Evolutionary conservation across 1,139 yeast species (phyloP).

Genomic region (Taphrina deformans): DNA sequence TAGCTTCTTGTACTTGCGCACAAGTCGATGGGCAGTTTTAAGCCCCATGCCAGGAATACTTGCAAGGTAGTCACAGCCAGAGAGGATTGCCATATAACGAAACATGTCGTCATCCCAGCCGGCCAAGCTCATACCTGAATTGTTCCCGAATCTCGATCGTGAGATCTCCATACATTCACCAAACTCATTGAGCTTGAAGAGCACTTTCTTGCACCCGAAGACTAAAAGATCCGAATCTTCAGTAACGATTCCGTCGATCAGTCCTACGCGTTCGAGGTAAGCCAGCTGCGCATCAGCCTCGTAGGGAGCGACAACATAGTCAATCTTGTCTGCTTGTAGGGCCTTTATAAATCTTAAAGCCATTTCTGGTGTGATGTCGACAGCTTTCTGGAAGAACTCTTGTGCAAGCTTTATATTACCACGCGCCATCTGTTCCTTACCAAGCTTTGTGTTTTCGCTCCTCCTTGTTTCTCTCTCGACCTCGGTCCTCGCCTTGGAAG

Average conservation of each 20-base stretch:
- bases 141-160: conserved; percentile 48
- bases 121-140: conserved; percentile 50
- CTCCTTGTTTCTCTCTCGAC: conserved; percentile 59
- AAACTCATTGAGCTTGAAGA: conserved; percentile 77
- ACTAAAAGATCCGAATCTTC: conserved; percentile 93
- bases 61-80: conserved; percentile 94
- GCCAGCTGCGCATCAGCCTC: conserved; percentile 99
- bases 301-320: conserved; percentile 90
- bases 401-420: conserved; percentile 65
- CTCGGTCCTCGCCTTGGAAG: conserved; percentile 77
- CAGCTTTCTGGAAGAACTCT: conserved; percentile 71
- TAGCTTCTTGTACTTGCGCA: conserved; percentile 55
- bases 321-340: conserved; percentile 59
- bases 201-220: conserved; percentile 75
- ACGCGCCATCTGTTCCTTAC: conserved; percentile 52
- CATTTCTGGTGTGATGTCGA: conserved; percentile 88
- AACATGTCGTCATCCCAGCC: conserved; percentile 59
- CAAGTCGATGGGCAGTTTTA: conserved; percentile 67
- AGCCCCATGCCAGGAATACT: conserved; percentile 84
- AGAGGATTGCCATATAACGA: conserved; percentile 74
- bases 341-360: conserved; percentile 80
- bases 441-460: conserved; percentile 58
- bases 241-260: conserved; percentile 81
- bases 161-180: conserved; percentile 74
- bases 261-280: conserved; percentile 70